phyloP scores from a whole-genome alignment of 441 rosid genomes.

The Pelargonium fulgidum region DNA sequence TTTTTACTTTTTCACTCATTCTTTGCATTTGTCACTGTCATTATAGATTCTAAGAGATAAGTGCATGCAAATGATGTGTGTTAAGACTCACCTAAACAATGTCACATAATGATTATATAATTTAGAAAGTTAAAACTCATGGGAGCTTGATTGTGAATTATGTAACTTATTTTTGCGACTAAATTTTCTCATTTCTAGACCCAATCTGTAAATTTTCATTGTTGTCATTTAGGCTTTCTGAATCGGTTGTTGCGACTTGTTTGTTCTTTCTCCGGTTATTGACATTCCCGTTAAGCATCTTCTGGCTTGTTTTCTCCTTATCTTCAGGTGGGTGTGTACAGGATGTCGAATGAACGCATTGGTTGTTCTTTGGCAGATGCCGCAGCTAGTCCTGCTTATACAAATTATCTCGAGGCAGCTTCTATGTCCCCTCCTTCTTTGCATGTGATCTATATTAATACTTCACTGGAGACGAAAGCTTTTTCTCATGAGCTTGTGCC shows the following conservation, averaged over 20 bases:
- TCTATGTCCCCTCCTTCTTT: slow-evolving; percentile 55
- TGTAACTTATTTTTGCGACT: neutral
- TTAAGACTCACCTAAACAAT: neutral
- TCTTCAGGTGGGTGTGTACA: slow-evolving; percentile 80
- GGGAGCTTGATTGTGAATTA: too few relatives aligned
- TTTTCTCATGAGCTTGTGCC: slow-evolving; percentile 92
- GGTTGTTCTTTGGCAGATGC: slow-evolving; percentile 98
- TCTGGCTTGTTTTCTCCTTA: neutral
- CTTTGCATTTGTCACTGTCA: neutral
- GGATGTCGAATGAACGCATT: slow-evolving; percentile 82
- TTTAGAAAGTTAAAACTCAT: neutral
- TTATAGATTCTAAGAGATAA: neutral
- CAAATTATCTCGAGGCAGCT: slow-evolving; percentile 68
- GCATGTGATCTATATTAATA: slow-evolving; percentile 89
- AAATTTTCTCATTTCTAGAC: neutral
- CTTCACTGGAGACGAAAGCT: slow-evolving; percentile 93
- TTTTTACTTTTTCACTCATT: neutral
- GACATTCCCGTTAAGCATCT: neutral
- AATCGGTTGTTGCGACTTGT: neutral
- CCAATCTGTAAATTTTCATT: neutral
- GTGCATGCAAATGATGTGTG: neutral
- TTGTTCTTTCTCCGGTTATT: neutral
- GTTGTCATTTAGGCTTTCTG: neutral
- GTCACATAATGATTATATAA: neutral
- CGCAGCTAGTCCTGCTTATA: slow-evolving; percentile 75